Evolutionary conservation across 2,329 filamentous ascomycete species (phyloP).

Genomic region (Ilyonectria mors-panacis): DNA sequence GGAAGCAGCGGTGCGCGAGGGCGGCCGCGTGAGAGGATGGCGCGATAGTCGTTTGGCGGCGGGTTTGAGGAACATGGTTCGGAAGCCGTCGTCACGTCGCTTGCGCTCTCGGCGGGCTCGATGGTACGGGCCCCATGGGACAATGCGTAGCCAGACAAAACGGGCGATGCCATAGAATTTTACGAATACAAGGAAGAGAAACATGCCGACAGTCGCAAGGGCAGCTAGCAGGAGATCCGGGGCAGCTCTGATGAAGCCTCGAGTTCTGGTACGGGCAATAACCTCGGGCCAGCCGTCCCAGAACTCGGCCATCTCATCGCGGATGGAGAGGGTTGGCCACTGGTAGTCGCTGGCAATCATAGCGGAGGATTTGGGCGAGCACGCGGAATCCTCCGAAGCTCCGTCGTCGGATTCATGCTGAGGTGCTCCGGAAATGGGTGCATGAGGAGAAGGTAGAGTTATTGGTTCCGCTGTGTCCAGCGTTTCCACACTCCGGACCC

Average conservation of each 20-base stretch:
- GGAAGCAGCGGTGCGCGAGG: not conserved
- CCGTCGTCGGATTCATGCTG: conserved; percentile 22
- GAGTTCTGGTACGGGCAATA: conserved; percentile 13
- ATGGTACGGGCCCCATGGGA: conserved; percentile 26
- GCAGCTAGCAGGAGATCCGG: conserved; percentile 22
- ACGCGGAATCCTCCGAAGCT: conserved; percentile 10
- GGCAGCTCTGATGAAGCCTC: conserved; percentile 18
- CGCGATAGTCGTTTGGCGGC: conserved; percentile 2
- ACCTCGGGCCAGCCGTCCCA: conserved; percentile 32
- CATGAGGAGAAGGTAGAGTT: conserved; percentile 20
- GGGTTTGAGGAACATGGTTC: conserved; percentile 15
- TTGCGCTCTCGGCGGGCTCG: conserved; percentile 23
- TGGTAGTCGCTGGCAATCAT: conserved; percentile 21
- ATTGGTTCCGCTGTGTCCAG: not conserved
- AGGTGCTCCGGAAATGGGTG: conserved; percentile 10
- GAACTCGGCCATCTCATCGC: conserved; percentile 31
- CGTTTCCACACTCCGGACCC: conserved; percentile 3
- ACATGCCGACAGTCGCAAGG: conserved; percentile 18
- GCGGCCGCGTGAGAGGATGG: conserved; percentile 19
- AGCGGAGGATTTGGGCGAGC: conserved; percentile 3
- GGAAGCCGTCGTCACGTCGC: conserved; percentile 22
- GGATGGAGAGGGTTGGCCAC: conserved; percentile 31
- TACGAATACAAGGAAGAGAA: conserved; percentile 15
- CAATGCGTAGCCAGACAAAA: conserved; percentile 24
- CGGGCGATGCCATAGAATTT: conserved; percentile 25